Percentiles rank a stretch among this genome's conserved stretches.
phyloP scores from a whole-genome alignment of 805 yeast species.

The Brettanomyces anomalus region DNA sequence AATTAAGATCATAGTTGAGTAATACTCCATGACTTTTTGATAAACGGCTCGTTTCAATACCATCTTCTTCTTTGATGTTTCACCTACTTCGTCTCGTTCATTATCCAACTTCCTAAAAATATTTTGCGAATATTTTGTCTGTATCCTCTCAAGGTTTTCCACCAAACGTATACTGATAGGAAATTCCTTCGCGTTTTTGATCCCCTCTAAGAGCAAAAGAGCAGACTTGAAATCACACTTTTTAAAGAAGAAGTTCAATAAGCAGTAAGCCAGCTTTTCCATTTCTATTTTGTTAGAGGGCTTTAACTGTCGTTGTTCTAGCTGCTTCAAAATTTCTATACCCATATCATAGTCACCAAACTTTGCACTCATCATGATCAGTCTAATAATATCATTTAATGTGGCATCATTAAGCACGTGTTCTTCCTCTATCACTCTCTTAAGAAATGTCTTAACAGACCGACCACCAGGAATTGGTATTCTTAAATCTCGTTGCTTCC shows the following conservation, averaged over 20 bases:
- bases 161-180: constrained; percentile 8
- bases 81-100: background rate
- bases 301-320: constrained; percentile 1
- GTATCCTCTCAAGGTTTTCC: constrained; percentile 3
- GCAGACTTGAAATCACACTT: constrained; percentile 8
- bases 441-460: constrained; percentile 4
- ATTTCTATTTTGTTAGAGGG: constrained; percentile 10
- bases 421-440: constrained; percentile 1
- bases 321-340: constrained; percentile 6
- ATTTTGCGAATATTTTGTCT: background rate
- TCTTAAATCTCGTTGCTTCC: constrained; percentile 13
- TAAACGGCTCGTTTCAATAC: constrained; percentile 6
- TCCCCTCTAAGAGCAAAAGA: constrained; percentile 9
- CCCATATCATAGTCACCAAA: constrained; percentile 8
- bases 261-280: constrained; percentile 8
- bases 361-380: constrained; percentile 5
- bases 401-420: background rate
- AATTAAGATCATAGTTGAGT: background rate
- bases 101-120: constrained; percentile 1
- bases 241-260: constrained; percentile 9
- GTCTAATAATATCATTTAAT: background rate
- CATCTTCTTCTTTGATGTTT: background rate
- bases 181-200: constrained; percentile 7
- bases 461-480: constrained; percentile 5
- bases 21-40: constrained; percentile 10